phyloP scores from a whole-genome alignment of 2,329 filamentous ascomycete genomes.

The Aspergillus felis region DNA sequence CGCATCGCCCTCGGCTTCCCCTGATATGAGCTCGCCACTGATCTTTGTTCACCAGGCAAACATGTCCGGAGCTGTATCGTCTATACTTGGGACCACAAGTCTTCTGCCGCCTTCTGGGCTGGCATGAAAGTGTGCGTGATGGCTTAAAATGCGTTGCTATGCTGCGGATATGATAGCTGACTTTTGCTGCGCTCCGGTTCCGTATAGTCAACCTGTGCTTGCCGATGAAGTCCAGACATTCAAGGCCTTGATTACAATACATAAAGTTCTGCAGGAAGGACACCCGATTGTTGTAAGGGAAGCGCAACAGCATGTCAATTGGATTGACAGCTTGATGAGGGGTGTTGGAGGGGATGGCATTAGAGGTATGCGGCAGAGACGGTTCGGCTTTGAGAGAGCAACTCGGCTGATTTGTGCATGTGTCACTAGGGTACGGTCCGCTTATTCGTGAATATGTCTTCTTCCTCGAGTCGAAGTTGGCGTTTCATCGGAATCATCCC shows the following conservation, averaged over 20 bases:
- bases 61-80: slow-evolving; percentile 98
- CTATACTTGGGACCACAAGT: slow-evolving; percentile 99
- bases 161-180: slow-evolving; percentile 4
- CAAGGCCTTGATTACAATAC: slow-evolving; percentile 94
- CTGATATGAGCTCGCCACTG: slow-evolving; percentile 3
- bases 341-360: slow-evolving; percentile 79
- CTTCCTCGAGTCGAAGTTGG: slow-evolving; percentile 88
- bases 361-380: slow-evolving; percentile 53
- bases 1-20: not conserved
- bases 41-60: slow-evolving; percentile 54
- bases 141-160: not conserved
- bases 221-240: slow-evolving; percentile 99
- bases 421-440: slow-evolving; percentile 66
- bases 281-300: slow-evolving; percentile 84
- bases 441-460: slow-evolving; percentile 96
- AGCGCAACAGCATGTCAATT: slow-evolving; percentile 80
- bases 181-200: not conserved
- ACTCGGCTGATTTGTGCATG: not conserved
- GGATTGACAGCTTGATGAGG: slow-evolving; percentile 88
- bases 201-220: slow-evolving; percentile 80
- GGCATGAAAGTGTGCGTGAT: slow-evolving; percentile 90
- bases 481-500: slow-evolving; percentile 94
- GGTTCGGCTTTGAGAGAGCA: too few relatives aligned
- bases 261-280: slow-evolving; percentile 96
- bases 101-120: slow-evolving; percentile 89